A percentile compares a stretch with the other conserved stretches of the same genome.
phyloP scores from a whole-genome alignment of 805 yeast species.

The Wickerhamomyces chambardii region DNA sequence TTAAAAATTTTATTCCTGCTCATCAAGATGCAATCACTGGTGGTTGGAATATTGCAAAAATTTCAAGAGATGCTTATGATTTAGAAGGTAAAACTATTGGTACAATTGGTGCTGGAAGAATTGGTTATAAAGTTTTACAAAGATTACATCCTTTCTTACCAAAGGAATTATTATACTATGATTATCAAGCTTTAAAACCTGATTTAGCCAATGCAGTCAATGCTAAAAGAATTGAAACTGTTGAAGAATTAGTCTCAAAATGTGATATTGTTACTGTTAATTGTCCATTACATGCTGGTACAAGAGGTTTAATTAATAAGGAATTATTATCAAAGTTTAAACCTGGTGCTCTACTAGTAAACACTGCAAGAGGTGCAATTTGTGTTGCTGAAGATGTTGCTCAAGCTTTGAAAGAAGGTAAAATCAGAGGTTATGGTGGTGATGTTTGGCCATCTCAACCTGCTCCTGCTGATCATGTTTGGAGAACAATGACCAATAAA shows the following conservation, averaged over 20 bases:
- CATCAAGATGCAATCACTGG: conserved; percentile 56
- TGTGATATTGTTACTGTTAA: conserved; percentile 73
- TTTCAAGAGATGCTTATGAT: conserved; percentile 67
- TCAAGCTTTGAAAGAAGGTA: conserved; percentile 61
- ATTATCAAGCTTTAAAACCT: conserved; percentile 59
- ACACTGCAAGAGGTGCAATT: conserved; percentile 81
- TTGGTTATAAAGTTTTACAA: conserved; percentile 69
- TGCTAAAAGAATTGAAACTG: conserved; percentile 46
- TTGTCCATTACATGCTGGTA: conserved; percentile 66
- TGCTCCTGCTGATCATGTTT: conserved; percentile 68
- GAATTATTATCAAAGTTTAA: conserved; percentile 60
- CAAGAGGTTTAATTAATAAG: conserved; percentile 60
- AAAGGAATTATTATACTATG: conserved; percentile 64
- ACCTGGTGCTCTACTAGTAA: conserved; percentile 64
- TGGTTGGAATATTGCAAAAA: conserved; percentile 72
- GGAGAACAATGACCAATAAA: conserved; percentile 62
- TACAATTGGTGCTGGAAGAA: conserved; percentile 80
- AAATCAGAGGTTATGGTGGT: conserved; percentile 73
- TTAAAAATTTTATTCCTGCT: conserved; percentile 73
- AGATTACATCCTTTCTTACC: conserved; percentile 68
- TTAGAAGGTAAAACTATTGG: conserved; percentile 68
- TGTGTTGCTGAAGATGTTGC: conserved; percentile 68
- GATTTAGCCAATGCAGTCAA: conserved; percentile 51
- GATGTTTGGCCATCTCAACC: conserved; percentile 88
- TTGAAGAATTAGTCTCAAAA: conserved; percentile 58